Evolutionary conservation across 305 asterid genomes (phyloP).

Genomic region (Fraxinus paxiana): DNA sequence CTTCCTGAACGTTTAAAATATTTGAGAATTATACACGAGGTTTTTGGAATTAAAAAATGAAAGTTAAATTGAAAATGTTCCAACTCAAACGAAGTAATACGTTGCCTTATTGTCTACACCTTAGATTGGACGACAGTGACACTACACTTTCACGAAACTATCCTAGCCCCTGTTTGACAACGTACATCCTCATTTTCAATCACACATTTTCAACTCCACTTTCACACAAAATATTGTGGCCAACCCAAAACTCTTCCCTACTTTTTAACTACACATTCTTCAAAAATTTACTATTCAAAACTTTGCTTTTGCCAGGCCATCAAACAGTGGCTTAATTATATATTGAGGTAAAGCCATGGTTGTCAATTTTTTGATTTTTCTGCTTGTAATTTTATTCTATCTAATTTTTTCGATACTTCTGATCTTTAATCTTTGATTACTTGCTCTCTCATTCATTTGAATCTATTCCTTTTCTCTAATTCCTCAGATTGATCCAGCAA

Average conservation of each 20-base stretch:
- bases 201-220: too few relatives aligned
- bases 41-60: background rate
- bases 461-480: slow-evolving; percentile 15
- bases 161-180: too few relatives aligned
- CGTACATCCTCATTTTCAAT: too few relatives aligned
- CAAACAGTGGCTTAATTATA: too few relatives aligned
- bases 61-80: background rate
- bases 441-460: background rate
- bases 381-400: background rate
- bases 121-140: background rate
- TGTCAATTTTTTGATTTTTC: background rate
- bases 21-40: background rate
- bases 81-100: background rate
- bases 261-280: too few relatives aligned
- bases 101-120: background rate
- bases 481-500: slow-evolving; percentile 65
- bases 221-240: too few relatives aligned
- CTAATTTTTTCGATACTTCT: background rate
- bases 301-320: too few relatives aligned
- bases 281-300: too few relatives aligned
- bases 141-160: background rate
- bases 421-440: background rate
- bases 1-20: background rate
- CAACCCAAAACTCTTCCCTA: too few relatives aligned
- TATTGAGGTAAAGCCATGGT: background rate